Percentiles rank a stretch among this genome's conserved stretches.
Conservation (phyloP, 768 basidiomycete genomes). For the Dacryopinax primogenitus region DNA sequence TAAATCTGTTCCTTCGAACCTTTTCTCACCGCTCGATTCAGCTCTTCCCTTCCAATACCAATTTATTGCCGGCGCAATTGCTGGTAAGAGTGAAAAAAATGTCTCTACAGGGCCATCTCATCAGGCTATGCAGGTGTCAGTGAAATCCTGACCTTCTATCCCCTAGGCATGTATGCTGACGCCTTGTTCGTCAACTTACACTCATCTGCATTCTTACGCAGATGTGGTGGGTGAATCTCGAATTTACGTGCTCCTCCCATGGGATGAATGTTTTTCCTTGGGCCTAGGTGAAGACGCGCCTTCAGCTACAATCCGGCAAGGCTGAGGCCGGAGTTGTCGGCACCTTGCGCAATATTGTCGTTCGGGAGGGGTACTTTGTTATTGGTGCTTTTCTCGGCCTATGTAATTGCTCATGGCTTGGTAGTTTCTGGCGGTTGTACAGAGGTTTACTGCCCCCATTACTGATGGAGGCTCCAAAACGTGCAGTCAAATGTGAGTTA, state of each 20-base stretch:
- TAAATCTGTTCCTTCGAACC: not conserved
- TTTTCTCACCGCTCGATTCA: slow-evolving; percentile 22
- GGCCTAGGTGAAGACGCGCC: slow-evolving; percentile 91
- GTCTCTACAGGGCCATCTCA: slow-evolving; percentile 45
- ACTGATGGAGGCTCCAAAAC: slow-evolving; percentile 92
- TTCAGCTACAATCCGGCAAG: slow-evolving; percentile 90
- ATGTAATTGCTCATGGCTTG: not conserved
- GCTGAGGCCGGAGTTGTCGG: slow-evolving; percentile 62
- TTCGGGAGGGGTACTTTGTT: slow-evolving; percentile 69
- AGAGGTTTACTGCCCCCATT: slow-evolving; percentile 93
- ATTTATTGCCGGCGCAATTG: slow-evolving; percentile 91
- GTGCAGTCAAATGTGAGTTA: slow-evolving; percentile 63
- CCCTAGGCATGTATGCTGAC: slow-evolving; percentile 49
- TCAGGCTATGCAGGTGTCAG: slow-evolving; percentile 22
- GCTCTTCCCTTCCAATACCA: slow-evolving; percentile 78
- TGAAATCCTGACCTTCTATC: slow-evolving; percentile 58
- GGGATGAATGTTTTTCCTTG: not conserved
- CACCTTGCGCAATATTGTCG: slow-evolving; percentile 69
- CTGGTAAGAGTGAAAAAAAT: slow-evolving; percentile 39
- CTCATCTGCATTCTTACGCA: slow-evolving; percentile 22
- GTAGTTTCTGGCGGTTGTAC: slow-evolving; percentile 70
- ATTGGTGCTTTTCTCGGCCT: slow-evolving; percentile 18
- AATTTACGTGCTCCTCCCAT: not conserved
- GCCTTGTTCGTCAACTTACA: slow-evolving; percentile 9
- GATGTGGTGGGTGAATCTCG: slow-evolving; percentile 62